Base-by-base conservation (phyloP, 1,284 basidiomycete genomes). In the Ustanciosporium gigantosporum region DNA sequence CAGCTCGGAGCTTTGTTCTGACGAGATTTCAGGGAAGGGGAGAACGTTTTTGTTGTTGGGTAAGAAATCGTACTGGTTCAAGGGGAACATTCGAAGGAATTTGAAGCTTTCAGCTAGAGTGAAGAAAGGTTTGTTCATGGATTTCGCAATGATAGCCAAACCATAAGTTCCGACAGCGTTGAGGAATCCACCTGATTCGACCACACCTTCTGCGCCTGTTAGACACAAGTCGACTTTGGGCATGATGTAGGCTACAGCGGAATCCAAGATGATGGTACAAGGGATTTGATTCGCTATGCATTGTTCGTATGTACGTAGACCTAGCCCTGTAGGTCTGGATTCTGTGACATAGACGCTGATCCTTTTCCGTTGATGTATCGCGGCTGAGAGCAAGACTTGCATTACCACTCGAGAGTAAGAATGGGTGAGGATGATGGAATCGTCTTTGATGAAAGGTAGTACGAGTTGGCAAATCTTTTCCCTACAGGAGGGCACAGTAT, bases 291-390 rank as follows among this genome's bases (percentile, higher is more conserved):
- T 88, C 23, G 86, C 85, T 23, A 56, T 57, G 4, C 77, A 46
- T 17, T 46, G 62, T 19, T 46, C 24, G 70, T 70, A 76, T 42
- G 78, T 80, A 38, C 32, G 31, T 24, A 72, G 24, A 0, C 70
- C 66, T 6, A 88, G 82, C 60, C 88, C 87, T 75, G 86, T 85
- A 67, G 91, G 92, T 62, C 91, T 83, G 27, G 90, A 90, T 84
- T 96, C 91, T 46, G 95, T 96, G 44, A 99, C 95, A 78, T 92
- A 98, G 34, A 98, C 94, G 72, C 88, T 90, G 79, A 98, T 91
- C 46, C 92, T 84, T 81, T 96, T 97, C 75, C 86, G 85, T 21
- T 70, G 61, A 14, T 42, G 16, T 78, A 94, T 88, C 6, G 93
- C 92, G 2, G 79, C 79, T 57, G 87, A 84, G 40, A 97, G 83